Evolutionary conservation across 2,329 filamentous ascomycete genomes (phyloP).

Genomic region (Exophiala spinifera): DNA sequence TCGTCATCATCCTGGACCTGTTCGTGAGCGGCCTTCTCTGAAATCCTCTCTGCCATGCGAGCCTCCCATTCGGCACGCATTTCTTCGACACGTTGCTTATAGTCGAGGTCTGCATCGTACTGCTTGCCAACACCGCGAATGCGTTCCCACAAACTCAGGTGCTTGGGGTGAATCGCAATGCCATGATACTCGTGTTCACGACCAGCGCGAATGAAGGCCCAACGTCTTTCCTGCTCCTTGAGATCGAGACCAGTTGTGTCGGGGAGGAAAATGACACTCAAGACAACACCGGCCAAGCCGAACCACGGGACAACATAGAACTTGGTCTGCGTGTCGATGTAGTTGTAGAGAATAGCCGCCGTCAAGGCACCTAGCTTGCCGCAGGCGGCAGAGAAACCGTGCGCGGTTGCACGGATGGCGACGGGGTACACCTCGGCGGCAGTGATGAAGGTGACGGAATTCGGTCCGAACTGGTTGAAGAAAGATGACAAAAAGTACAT

Average conservation of each 20-base stretch:
- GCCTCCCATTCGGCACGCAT: conserved; percentile 62
- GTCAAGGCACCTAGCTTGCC: conserved; percentile 89
- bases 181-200: conserved; percentile 83
- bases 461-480: conserved; percentile 98
- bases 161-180: conserved; percentile 83
- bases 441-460: conserved; percentile 92
- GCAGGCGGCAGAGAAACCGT: conserved; percentile 88
- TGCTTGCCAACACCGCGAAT: conserved; percentile 71
- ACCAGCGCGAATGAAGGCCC: conserved; percentile 78
- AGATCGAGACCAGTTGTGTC: conserved; percentile 87
- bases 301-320: conserved; percentile 85
- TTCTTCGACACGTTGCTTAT: conserved; percentile 78
- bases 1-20: conserved; percentile 35
- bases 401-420: conserved; percentile 87
- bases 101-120: conserved; percentile 81
- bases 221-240: conserved; percentile 94
- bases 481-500: conserved; percentile 97
- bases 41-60: conserved; percentile 45
- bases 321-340: conserved; percentile 65
- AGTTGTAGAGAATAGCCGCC: conserved; percentile 88
- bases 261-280: conserved; percentile 85
- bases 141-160: conserved; percentile 86
- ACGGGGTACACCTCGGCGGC: conserved; percentile 94
- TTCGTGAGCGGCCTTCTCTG: conserved; percentile 48
- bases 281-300: conserved; percentile 77